Evolutionary conservation across 2,329 filamentous ascomycete species (phyloP).

Genomic region (Aspergillus brunneoviolaceus): DNA sequence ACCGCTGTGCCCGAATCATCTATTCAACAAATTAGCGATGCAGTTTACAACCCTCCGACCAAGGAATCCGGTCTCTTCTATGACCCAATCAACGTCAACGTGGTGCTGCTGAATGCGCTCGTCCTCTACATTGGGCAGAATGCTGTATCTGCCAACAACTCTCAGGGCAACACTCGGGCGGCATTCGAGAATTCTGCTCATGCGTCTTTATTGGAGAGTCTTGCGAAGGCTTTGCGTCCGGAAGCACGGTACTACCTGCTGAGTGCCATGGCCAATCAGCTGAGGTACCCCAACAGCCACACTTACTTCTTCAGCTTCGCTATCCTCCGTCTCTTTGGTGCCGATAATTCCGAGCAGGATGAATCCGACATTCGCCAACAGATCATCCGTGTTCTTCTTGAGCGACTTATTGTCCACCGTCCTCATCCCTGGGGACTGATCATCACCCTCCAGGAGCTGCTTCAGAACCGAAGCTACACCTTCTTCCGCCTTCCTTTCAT

Average conservation of each 20-base stretch:
- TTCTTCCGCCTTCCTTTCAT: slow-evolving; percentile 95
- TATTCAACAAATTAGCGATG: slow-evolving; percentile 73
- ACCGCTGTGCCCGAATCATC: slow-evolving; percentile 66
- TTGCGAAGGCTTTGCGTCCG: slow-evolving; percentile 71
- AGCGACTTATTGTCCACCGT: slow-evolving; percentile 83
- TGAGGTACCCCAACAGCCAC: slow-evolving; percentile 83
- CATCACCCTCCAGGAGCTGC: slow-evolving; percentile 80
- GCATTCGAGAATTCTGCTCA: slow-evolving; percentile 69
- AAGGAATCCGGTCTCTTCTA: slow-evolving; percentile 66
- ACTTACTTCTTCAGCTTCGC: slow-evolving; percentile 91
- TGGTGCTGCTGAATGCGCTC: slow-evolving; percentile 73
- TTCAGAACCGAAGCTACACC: slow-evolving; percentile 85
- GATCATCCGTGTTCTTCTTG: slow-evolving; percentile 82
- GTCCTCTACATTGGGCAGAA: slow-evolving; percentile 78
- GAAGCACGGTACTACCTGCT: slow-evolving; percentile 84
- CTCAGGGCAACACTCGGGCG: slow-evolving; percentile 57
- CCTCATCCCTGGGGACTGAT: slow-evolving; percentile 96
- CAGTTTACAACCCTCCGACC: slow-evolving; percentile 61
- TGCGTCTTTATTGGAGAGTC: slow-evolving; percentile 69
- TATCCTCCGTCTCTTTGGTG: slow-evolving; percentile 79
- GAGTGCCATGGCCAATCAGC: slow-evolving; percentile 82
- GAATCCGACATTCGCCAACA: slow-evolving; percentile 83
- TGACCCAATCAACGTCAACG: slow-evolving; percentile 66
- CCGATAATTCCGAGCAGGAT: slow-evolving; percentile 66
- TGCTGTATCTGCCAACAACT: slow-evolving; percentile 61